Evolutionary conservation across 495 filamentous ascomycete genomes (phyloP).

Genomic region (Xylaria curta): DNA sequence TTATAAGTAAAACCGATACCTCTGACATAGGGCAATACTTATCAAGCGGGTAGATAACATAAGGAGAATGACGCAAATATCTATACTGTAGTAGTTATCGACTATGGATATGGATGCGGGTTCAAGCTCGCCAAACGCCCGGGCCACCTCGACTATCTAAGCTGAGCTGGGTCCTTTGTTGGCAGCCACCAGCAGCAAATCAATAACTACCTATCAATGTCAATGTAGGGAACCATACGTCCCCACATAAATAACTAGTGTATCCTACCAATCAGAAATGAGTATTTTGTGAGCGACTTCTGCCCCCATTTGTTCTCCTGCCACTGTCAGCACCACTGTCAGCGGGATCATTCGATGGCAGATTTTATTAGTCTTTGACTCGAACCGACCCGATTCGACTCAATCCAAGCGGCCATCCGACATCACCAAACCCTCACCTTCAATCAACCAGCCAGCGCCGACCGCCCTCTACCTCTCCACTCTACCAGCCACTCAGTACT

Average conservation of each 20-base stretch:
- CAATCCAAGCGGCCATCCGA: background rate
- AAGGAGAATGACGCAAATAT: background rate
- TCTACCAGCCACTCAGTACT: slow-evolving; percentile 25
- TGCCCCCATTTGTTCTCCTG: background rate
- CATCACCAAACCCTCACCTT: slow-evolving; percentile 9
- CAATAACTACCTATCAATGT: too few species aligned
- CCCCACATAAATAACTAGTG: background rate
- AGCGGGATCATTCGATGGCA: slow-evolving; percentile 24
- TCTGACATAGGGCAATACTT: background rate
- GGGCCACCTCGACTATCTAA: background rate
- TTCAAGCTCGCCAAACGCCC: background rate
- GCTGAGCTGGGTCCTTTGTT: too few species aligned
- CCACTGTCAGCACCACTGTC: slow-evolving; percentile 19
- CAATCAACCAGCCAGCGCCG: background rate
- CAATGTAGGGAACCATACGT: background rate
- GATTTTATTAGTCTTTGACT: slow-evolving; percentile 23
- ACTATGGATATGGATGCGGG: background rate
- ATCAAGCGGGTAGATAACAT: background rate
- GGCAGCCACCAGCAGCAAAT: background rate
- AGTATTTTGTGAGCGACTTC: slow-evolving; percentile 23
- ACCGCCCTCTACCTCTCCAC: slow-evolving; percentile 14
- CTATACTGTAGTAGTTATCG: background rate
- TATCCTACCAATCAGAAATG: slow-evolving; percentile 17
- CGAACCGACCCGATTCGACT: background rate
- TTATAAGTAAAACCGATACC: background rate